Conservation (phyloP, 163 green algal species). For the Scenedesmus sp. region DNA sequence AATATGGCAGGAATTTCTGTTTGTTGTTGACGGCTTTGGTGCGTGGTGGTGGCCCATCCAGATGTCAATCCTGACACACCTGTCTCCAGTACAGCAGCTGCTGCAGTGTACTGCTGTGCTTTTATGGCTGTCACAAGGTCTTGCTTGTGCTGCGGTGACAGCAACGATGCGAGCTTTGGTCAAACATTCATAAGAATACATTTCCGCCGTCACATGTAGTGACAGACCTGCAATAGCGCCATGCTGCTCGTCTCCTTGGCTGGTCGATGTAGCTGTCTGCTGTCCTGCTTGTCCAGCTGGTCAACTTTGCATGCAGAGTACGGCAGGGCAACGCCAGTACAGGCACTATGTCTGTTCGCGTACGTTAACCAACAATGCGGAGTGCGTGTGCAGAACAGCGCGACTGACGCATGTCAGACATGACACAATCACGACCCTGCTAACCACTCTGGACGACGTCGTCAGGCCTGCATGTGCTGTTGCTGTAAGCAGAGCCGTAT, state of each 20-base stretch:
- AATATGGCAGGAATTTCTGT: too few species aligned
- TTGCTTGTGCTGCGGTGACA: not conserved
- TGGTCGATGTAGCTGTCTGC: not conserved
- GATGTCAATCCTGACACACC: not conserved
- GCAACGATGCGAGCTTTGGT: not conserved
- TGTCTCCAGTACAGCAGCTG: not conserved
- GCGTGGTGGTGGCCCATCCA: not conserved
- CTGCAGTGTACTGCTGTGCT: constrained; percentile 23
- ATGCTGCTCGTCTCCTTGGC: not conserved
- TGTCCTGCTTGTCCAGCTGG: not conserved
- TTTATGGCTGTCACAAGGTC: constrained; percentile 4
- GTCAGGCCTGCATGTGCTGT: not conserved
- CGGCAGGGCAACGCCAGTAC: not conserved
- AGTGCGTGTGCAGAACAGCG: not conserved
- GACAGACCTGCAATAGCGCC: not conserved
- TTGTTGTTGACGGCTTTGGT: too few species aligned
- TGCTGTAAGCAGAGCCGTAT: not conserved
- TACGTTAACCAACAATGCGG: not conserved
- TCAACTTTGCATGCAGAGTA: not conserved
- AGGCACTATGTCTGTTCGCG: not conserved
- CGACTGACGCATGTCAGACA: constrained; percentile 1
- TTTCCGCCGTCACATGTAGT: too few species aligned
- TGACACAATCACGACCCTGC: not conserved
- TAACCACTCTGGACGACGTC: not conserved
- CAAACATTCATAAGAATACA: too few species aligned